Base-by-base conservation (phyloP, 2,329 filamentous ascomycete species). In the Phoma sp. region DNA sequence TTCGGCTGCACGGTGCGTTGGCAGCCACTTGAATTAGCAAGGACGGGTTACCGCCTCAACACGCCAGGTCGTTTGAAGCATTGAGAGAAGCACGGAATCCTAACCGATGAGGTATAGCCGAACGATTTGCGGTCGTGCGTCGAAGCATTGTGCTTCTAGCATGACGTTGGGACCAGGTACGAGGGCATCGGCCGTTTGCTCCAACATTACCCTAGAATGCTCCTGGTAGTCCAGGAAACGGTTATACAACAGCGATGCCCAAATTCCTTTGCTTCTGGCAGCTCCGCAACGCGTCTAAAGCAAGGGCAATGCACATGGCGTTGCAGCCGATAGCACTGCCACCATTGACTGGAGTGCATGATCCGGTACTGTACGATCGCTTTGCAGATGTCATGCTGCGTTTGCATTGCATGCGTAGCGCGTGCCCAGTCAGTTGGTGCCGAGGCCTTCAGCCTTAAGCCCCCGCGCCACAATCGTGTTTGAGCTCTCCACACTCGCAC, bases 1-100 rank as follows among this genome's bases (percentile, higher is more conserved):
- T 44, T 60, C 27, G 38, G 61, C 69, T 72, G 69, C 70, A 67
- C 68, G 67, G 66, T 73, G 70, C 70, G 70, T 57, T 73, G 69
- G 69, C 69, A 72, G 61, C 56, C 59, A 63, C 53, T 66, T 60
- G 60, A 42, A 60, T 57, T 47, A 58, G 58, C 55, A 64, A 55
- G 53, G 45, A 57, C 43, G 56, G 56, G 59, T 63, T 66, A 62
- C 67, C 59, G 60, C 55, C 57, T 61, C 62, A 62, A 67, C 66
- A 67, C 66, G 67, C 68, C 52, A 59, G 52, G 43, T 57, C 52
- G 57, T 55, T 57, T 55, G 47, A 56, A 57, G 55, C 58, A 58
- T 60, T 54, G 49, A 61, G 57, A 37, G 51, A 60, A 66, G 62
- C 65, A 53, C 62, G 55, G 60, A 53, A 59, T 50, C 27, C 37